Percentiles rank a stretch among this genome's conserved stretches.
Conservation (phyloP, 495 filamentous ascomycete genomes). For the Penicillium dipodomyicola region DNA sequence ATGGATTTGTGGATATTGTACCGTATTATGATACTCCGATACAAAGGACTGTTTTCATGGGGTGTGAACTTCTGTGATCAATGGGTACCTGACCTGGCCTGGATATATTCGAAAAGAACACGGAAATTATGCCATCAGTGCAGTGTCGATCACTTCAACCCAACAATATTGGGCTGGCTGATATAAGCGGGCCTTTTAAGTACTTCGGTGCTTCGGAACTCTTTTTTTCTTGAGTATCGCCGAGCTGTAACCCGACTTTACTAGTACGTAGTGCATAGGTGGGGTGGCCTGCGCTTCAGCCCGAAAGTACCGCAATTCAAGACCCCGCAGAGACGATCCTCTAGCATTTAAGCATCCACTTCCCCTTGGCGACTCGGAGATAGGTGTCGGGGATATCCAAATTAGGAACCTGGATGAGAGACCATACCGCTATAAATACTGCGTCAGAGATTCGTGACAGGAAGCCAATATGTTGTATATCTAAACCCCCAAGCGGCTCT, state of each 20-base stretch:
- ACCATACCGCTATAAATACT: not conserved
- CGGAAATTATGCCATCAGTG: not conserved
- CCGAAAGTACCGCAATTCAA: not conserved
- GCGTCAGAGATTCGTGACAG: not conserved
- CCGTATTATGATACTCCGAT: slow-evolving; percentile 59
- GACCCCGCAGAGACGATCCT: not conserved
- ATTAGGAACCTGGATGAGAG: not conserved
- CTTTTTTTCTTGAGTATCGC: too few species aligned
- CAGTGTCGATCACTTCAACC: not conserved
- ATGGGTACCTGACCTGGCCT: not conserved
- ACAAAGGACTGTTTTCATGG: slow-evolving; percentile 44
- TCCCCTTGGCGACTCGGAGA: not conserved
- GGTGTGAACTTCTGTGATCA: slow-evolving; percentile 22
- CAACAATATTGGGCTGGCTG: not conserved
- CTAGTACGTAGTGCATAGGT: too few species aligned
- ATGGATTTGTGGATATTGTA: slow-evolving; percentile 54
- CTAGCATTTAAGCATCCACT: not conserved
- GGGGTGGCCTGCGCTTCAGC: not conserved
- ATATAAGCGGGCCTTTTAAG: too few species aligned
- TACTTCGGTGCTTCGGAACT: too few species aligned
- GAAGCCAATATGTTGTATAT: not conserved
- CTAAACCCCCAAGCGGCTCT: too few species aligned
- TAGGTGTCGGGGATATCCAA: not conserved
- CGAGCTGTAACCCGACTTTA: too few species aligned
- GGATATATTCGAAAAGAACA: not conserved